Conservation (phyloP, 345 rosid species). For the Abelmoschus esculentus region DNA sequence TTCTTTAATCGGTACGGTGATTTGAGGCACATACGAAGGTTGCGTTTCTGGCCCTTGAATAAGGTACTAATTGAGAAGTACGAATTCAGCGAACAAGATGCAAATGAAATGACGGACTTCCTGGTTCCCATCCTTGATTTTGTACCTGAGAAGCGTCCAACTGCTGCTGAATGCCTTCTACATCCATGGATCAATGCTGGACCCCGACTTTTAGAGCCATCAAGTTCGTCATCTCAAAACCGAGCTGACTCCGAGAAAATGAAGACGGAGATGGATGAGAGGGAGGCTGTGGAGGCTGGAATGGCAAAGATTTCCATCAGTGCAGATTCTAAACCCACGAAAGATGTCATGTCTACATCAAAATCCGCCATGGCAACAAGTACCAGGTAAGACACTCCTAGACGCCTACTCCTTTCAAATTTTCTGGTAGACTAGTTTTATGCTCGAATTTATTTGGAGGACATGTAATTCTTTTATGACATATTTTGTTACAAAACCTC, state of each 20-base stretch:
- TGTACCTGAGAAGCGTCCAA: slow-evolving; percentile 63
- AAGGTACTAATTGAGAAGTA: slow-evolving; percentile 50
- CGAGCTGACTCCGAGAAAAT: slow-evolving; percentile 25
- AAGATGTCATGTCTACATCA: slow-evolving; percentile 25
- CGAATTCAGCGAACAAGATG: slow-evolving; percentile 54
- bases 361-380: slow-evolving; percentile 25
- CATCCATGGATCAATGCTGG: slow-evolving; percentile 58
- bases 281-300: slow-evolving; percentile 53
- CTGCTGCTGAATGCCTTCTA: slow-evolving; percentile 60
- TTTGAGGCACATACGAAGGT: slow-evolving; percentile 57
- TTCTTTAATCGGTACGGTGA: slow-evolving; percentile 68
- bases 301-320: slow-evolving; percentile 50
- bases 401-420: background rate
- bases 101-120: slow-evolving; percentile 48
- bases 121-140: slow-evolving; percentile 60
- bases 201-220: slow-evolving; percentile 35
- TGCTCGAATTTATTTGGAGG: background rate
- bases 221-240: slow-evolving; percentile 23
- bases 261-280: slow-evolving; percentile 41
- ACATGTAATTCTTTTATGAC: slow-evolving; percentile 1
- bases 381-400: slow-evolving; percentile 16
- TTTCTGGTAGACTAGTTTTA: background rate
- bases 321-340: slow-evolving; percentile 28
- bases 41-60: slow-evolving; percentile 63
- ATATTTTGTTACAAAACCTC: background rate